phyloP scores from a whole-genome alignment of 305 asterid species.

The Solanum hybrid region DNA sequence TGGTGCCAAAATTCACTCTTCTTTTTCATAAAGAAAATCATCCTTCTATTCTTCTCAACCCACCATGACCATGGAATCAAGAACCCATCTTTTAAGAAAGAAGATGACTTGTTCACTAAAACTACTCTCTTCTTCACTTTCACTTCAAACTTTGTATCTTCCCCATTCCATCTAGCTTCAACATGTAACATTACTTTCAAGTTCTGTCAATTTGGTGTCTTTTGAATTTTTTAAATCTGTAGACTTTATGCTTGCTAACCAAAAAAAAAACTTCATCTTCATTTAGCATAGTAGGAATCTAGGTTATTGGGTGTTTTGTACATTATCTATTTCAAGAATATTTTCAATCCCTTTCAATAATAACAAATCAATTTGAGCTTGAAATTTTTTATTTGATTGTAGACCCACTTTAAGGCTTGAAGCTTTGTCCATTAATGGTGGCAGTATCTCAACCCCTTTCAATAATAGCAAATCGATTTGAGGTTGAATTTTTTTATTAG shows the following conservation, averaged over 20 bases:
- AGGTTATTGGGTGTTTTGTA: background rate
- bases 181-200: background rate
- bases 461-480: background rate
- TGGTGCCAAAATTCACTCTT: background rate
- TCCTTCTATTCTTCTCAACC: background rate
- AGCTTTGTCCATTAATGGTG: background rate
- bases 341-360: background rate
- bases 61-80: background rate
- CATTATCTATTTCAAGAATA: too few species aligned
- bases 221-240: too few species aligned
- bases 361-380: background rate
- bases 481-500: too few species aligned
- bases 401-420: background rate
- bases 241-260: background rate
- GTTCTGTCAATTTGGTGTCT: background rate
- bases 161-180: background rate
- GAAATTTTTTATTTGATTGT: background rate
- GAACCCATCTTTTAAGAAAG: background rate
- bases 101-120: background rate
- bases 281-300: background rate
- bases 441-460: background rate
- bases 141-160: background rate
- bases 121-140: background rate
- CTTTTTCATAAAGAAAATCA: background rate
- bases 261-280: too few species aligned